Base-by-base conservation (phyloP, 2,329 filamentous ascomycete species). In the Aspergillus sp. region DNA sequence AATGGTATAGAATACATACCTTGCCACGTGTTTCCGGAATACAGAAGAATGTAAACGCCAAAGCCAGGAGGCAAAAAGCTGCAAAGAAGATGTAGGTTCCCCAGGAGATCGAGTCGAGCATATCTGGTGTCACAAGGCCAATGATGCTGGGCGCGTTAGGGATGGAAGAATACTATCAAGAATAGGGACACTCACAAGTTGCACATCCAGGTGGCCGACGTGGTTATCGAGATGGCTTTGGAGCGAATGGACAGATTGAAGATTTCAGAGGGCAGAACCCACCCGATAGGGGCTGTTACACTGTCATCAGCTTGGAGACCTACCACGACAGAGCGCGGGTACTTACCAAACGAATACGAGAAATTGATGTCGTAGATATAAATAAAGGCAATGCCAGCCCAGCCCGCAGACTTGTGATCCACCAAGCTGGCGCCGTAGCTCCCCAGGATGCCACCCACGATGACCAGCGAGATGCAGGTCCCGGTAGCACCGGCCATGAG, bases 11-110 rank as follows among this genome's bases (percentile, higher is more conserved):
- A 52, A 17, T 27, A 56, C 59, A 15, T 60, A 74, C 71, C 66
- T 74, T 75, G 52, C 70, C 71, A 19, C 68, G 63, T 4, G 72
- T 74, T 46, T 75, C 72, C 1, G 72, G 72, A 27, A 74, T 71
- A 11, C 64, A 70, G 44, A 75, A 70, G 58, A 69, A 70, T 2
- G 71, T 73, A 56, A 74, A 75, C 0, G 55, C 65, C 2, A 74
- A 60, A 0, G 71, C 73, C 9, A 75, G 58, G 21, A 74, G 64
- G 60, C 71, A 74, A 48, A 74, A 74, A 1, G 70, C 72, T 1
- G 72, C 72, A 41, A 75, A 75, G 65, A 75, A 75, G 50, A 75
- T 73, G 59, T 75, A 74, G n/a, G 72, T 75, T 7, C 73, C 72
- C 65, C 68, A 74, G 6, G 69, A 68, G 55, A 75, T 75, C 4